Evolutionary conservation across 331 rosid genomes (phyloP).

Genomic region (Spiraea crenata): DNA sequence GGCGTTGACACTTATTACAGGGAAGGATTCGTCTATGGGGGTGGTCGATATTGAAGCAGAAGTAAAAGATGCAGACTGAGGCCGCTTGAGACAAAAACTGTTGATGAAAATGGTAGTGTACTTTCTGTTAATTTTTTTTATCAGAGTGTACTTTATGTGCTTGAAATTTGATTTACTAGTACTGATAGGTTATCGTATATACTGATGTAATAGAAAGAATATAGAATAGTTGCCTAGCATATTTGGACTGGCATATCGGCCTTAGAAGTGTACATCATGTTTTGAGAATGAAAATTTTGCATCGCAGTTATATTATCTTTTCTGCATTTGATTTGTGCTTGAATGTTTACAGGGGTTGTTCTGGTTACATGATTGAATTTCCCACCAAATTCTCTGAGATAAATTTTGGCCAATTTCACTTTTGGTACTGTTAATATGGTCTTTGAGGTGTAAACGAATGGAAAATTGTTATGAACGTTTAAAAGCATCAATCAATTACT

Average conservation of each 20-base stretch:
- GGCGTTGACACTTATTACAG: conserved; percentile 35
- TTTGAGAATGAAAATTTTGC: conserved; percentile 44
- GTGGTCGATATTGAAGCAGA: conserved; percentile 93
- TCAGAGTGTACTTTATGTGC: background rate
- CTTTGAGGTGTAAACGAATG: background rate
- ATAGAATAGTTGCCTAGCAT: background rate
- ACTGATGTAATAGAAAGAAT: background rate
- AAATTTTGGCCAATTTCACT: background rate
- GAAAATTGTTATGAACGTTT: too few relatives aligned
- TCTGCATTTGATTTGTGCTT: background rate
- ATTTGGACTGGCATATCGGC: background rate
- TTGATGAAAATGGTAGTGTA: background rate
- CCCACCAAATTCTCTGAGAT: background rate
- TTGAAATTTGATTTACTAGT: background rate
- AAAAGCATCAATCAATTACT: background rate
- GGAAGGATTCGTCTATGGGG: conserved; percentile 53
- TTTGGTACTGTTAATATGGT: background rate
- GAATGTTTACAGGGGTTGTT: background rate
- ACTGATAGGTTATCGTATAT: background rate
- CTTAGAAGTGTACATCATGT: conserved; percentile 24
- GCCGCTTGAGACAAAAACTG: conserved; percentile 7
- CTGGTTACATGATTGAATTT: conserved; percentile 1
- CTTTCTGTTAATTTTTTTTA: too few relatives aligned
- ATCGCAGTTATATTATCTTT: conserved; percentile 23
- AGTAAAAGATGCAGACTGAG: conserved; percentile 80